Base-by-base conservation (phyloP, 345 rosid genomes). In the Eucalyptus erythrocorys region DNA sequence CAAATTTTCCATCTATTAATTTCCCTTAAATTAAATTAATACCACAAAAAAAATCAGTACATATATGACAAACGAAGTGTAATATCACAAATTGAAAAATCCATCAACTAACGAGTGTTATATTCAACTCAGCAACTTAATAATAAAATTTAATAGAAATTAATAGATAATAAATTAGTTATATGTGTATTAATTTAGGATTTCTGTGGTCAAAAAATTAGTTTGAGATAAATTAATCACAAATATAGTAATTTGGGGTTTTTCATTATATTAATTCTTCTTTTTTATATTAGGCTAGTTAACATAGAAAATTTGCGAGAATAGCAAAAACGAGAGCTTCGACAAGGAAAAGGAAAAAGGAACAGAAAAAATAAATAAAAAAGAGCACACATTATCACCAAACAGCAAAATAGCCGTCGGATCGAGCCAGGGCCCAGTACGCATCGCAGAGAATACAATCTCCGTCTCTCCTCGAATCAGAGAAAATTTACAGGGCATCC, bases 191-290 rank as follows among this genome's bases (percentile, higher is more conserved):
- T 1, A 51, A 19, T 51, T 51, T 51, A 51, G 1, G 26, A 51
- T 17, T 68, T 68, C 34, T 4, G 0, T 24, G 13, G 3, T 24
- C 1, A 55, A 22, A 55, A 48, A 51, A 51, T 0, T 51, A 51
- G 0, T 51, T 21, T 19, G 3, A 19, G 0, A 51, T 19, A 51
- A 51, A 51, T 7, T 1, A 3, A 0, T 7, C 0, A 51, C 2
- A 4, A 51, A 26, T 0, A 5, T 19, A 7, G 1, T 7, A 51
- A 51, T 51, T 21, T 51, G 24, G 4, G 3, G 0, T 7, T 51
- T 19, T 51, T 51, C 57, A 21, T 51, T 1, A 1, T 51, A 51
- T 0, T 7, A 51, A 51, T 19, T 51, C 2, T 51, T 51, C 61
- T 30, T 59, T 30, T 57, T 15, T 16, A 34, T 17, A 40, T 7